Conservation (phyloP, 2,329 filamentous ascomycete species). For the Simplicillium sp. region DNA sequence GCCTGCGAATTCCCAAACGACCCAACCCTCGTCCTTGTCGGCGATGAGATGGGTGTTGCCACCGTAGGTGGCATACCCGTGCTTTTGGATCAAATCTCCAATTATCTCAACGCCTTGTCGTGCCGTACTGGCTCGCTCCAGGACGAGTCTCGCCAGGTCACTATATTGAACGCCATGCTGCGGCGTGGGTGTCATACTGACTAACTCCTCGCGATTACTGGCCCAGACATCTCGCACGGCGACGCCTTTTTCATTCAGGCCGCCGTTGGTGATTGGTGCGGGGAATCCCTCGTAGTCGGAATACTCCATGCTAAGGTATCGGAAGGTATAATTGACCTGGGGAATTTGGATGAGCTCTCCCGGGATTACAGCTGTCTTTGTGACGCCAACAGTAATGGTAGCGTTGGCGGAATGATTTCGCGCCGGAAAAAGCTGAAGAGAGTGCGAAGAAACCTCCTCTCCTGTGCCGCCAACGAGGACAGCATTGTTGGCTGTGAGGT, state of each 20-base stretch:
- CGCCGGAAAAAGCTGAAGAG: conserved; percentile 34
- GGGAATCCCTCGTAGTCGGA: conserved; percentile 31
- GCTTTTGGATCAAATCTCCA: conserved; percentile 24
- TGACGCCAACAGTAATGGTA: conserved; percentile 31
- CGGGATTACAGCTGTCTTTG: conserved; percentile 25
- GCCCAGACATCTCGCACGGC: conserved; percentile 32
- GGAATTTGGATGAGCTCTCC: conserved; percentile 15
- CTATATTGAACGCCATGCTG: conserved; percentile 30
- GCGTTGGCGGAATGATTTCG: conserved; percentile 27
- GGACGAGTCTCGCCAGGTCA: conserved; percentile 27
- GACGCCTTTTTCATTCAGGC: conserved; percentile 29
- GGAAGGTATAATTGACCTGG: conserved; percentile 14
- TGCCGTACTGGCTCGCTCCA: conserved; percentile 28
- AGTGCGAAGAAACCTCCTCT: conserved; percentile 36
- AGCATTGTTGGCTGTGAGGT: conserved; percentile 29
- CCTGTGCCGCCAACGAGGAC: conserved; percentile 35
- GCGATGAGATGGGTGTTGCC: conserved; percentile 32
- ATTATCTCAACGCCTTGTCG: conserved; percentile 31
- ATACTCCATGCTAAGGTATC: conserved; percentile 19
- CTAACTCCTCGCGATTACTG: conserved; percentile 25
- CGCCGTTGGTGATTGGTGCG: conserved; percentile 32
- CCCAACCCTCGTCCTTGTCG: conserved; percentile 18
- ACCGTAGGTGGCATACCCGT: conserved; percentile 31
- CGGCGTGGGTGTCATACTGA: conserved; percentile 28
- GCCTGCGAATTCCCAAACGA: conserved; percentile 18